These are phyloP conservation scores for Melastoma candidum DNA, from an alignment of 441 rosid genomes.

Conservation along the genomic window DNA sequence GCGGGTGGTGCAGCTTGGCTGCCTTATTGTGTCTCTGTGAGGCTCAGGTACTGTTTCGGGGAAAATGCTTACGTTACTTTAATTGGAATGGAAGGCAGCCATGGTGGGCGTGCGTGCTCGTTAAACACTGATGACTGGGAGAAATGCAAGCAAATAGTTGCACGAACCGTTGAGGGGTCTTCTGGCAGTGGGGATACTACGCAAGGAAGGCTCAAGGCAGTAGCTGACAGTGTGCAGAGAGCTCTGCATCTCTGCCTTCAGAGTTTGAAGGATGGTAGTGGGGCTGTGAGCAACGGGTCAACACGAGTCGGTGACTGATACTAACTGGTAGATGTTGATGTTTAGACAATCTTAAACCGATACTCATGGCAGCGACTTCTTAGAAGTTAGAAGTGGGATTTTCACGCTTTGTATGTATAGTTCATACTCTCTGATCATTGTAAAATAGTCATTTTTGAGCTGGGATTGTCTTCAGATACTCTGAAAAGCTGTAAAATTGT, in stretches of 20 bases:
- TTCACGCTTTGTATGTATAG: too few species aligned
- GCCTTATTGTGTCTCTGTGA: slow-evolving; percentile 90
- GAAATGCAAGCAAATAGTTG: slow-evolving; percentile 78
- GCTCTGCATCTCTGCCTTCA: slow-evolving; percentile 58
- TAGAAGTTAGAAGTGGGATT: too few species aligned
- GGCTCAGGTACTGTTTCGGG: slow-evolving; percentile 68
- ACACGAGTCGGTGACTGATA: slow-evolving; percentile 13
- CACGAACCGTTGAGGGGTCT: slow-evolving; percentile 52
- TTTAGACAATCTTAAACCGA: too few species aligned
- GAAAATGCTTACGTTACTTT: slow-evolving; percentile 55
- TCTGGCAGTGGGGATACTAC: slow-evolving; percentile 36
- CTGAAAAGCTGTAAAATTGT: too few species aligned
- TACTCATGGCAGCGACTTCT: too few species aligned
- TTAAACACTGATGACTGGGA: slow-evolving; percentile 83
- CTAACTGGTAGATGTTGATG: too few species aligned
- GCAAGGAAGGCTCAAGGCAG: slow-evolving; percentile 72
- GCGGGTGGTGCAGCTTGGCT: slow-evolving; percentile 99
- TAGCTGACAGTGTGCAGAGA: slow-evolving; percentile 85
- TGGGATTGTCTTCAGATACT: too few species aligned
- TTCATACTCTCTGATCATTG: too few species aligned
- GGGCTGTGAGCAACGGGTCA: slow-evolving; percentile 28
- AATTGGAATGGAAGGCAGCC: slow-evolving; percentile 96
- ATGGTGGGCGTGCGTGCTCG: slow-evolving; percentile 98
- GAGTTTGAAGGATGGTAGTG: slow-evolving; percentile 55
- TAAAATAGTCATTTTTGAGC: too few species aligned